A percentile compares a stretch with the other conserved stretches of the same genome.
Conservation (phyloP, 2,329 filamentous ascomycete species). For the Macrophomina tecta region DNA sequence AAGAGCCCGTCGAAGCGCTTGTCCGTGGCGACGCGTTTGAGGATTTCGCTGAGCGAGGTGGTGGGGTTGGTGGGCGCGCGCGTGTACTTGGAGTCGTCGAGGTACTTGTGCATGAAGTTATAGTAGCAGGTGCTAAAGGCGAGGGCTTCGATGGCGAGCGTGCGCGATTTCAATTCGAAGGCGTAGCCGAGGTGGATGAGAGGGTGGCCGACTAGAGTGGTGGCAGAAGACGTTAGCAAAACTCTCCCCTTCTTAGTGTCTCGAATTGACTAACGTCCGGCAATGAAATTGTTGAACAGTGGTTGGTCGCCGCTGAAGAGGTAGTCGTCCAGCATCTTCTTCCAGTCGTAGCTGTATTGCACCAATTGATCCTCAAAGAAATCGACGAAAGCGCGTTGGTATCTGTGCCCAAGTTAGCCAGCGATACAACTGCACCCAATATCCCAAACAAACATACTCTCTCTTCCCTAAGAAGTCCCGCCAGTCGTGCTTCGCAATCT, state of each 20-base stretch:
- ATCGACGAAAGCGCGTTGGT: conserved; percentile 89
- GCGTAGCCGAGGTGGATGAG: conserved; percentile 97
- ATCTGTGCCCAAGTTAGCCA: conserved; percentile 53
- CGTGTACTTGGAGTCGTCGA: conserved; percentile 77
- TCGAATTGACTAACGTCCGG: conserved; percentile 67
- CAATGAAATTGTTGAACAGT: conserved; percentile 78
- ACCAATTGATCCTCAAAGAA: conserved; percentile 95
- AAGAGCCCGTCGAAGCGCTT: conserved; percentile 72
- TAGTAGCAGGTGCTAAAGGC: conserved; percentile 69
- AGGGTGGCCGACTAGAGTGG: conserved; percentile 75
- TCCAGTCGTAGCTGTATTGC: conserved; percentile 81
- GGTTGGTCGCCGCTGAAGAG: conserved; percentile 77
- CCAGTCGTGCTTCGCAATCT: conserved; percentile 86
- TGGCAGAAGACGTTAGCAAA: neutral
- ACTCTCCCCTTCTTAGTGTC: neutral
- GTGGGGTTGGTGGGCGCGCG: conserved; percentile 65
- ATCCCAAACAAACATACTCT: conserved; percentile 52
- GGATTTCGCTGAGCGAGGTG: conserved; percentile 70
- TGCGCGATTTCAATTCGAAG: conserved; percentile 83
- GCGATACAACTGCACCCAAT: neutral
- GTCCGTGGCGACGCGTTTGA: conserved; percentile 73
- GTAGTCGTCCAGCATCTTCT: conserved; percentile 74
- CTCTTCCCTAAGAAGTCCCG: conserved; percentile 79
- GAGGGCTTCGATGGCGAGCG: conserved; percentile 87
- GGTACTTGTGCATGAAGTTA: conserved; percentile 62